A percentile compares a stretch with the other conserved stretches of the same genome.
Conservation (phyloP, 2,329 filamentous ascomycete species). For the Ascochyta viciae-villosae region DNA sequence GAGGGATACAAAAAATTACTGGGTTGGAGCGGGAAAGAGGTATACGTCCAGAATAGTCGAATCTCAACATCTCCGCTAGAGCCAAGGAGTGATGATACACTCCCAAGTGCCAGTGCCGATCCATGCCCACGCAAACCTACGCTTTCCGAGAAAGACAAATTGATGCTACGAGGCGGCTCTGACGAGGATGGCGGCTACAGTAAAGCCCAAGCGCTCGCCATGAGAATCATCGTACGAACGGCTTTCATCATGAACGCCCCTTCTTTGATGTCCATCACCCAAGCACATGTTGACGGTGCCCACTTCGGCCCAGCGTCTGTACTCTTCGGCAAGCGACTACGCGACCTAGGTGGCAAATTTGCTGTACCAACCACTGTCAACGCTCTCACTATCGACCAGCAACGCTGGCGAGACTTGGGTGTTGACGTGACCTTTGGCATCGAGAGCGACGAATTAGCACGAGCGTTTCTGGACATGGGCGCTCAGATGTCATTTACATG, state of each 20-base stretch:
- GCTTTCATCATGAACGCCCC: conserved; percentile 41
- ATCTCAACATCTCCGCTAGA: background rate
- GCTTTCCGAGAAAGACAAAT: conserved; percentile 2
- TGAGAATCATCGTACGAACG: conserved; percentile 50
- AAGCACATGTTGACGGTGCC: conserved; percentile 55
- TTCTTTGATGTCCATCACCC: conserved; percentile 47
- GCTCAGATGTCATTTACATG: conserved; percentile 54
- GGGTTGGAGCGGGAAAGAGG: conserved; percentile 17
- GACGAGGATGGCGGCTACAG: background rate
- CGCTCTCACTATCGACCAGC: conserved; percentile 54
- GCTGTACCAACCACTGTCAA: conserved; percentile 53
- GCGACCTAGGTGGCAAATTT: conserved; percentile 46
- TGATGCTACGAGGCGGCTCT: conserved; percentile 36
- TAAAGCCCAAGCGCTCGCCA: conserved; percentile 47
- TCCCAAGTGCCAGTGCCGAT: background rate
- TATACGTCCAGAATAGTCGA: background rate
- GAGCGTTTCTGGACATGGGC: conserved; percentile 52
- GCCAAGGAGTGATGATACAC: background rate
- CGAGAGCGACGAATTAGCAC: conserved; percentile 46
- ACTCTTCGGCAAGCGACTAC: conserved; percentile 47
- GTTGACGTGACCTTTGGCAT: conserved; percentile 40
- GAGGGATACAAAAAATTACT: conserved; percentile 20
- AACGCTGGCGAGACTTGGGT: conserved; percentile 50
- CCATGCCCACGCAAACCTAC: background rate
- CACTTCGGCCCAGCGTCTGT: conserved; percentile 53